A percentile compares a stretch with the other conserved stretches of the same genome.
Evolutionary conservation across 2,329 filamentous ascomycete species (phyloP).

Genomic region (Claviceps sorghi): DNA sequence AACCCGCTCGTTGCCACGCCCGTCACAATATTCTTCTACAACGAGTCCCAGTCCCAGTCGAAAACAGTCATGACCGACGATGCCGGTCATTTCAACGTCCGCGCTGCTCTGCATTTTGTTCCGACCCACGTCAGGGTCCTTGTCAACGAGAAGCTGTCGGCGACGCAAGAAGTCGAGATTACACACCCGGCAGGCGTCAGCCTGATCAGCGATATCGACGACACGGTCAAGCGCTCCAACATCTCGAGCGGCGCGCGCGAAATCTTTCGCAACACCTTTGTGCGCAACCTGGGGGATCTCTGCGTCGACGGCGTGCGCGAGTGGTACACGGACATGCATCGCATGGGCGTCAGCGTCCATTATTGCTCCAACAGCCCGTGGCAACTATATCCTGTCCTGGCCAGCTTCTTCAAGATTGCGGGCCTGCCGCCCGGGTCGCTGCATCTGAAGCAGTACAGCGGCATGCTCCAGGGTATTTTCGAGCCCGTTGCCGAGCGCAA

Average conservation of each 20-base stretch:
- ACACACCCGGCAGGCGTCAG: constrained; percentile 71
- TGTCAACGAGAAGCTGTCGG: constrained; percentile 71
- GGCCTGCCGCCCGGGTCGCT: constrained; percentile 78
- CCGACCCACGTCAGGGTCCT: constrained; percentile 81
- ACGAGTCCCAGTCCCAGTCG: constrained; percentile 67
- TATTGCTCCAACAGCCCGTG: constrained; percentile 99
- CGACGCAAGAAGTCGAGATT: constrained; percentile 61
- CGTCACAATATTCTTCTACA: constrained; percentile 92
- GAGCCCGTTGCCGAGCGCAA: constrained; percentile 94
- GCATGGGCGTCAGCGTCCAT: constrained; percentile 75
- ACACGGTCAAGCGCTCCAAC: constrained; percentile 91
- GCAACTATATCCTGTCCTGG: constrained; percentile 86
- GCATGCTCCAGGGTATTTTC: constrained; percentile 96
- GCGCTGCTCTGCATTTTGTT: constrained; percentile 73
- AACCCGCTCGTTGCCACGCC: constrained; percentile 63
- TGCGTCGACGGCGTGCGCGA: constrained; percentile 76
- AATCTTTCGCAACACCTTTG: constrained; percentile 92
- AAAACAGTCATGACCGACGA: constrained; percentile 75
- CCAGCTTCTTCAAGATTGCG: constrained; percentile 67
- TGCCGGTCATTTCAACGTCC: constrained; percentile 71
- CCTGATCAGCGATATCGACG: constrained; percentile 93
- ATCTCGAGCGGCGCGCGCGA: constrained; percentile 78
- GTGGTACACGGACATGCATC: constrained; percentile 69
- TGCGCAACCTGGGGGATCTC: constrained; percentile 68
- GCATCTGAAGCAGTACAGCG: constrained; percentile 89